Conservation (phyloP, 805 yeast species). For the Kluyveromyces siamensis region DNA sequence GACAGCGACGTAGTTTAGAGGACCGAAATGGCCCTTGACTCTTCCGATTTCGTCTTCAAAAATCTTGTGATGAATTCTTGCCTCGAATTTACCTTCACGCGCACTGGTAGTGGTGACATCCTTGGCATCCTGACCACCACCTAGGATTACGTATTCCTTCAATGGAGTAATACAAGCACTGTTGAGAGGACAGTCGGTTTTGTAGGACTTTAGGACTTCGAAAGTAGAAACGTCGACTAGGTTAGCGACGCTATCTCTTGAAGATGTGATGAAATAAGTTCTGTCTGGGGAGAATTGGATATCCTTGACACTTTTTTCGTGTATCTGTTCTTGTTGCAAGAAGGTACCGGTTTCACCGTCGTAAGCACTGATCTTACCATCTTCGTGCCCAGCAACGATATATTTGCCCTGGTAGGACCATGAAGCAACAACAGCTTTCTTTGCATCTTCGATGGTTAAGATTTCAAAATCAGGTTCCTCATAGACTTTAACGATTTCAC, state of each 20-base stretch:
- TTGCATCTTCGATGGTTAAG: conserved; percentile 47
- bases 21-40: conserved; percentile 98
- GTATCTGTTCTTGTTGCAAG: conserved; percentile 49
- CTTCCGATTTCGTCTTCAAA: conserved; percentile 95
- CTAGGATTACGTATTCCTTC: conserved; percentile 85
- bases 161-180: conserved; percentile 90
- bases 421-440: conserved; percentile 72
- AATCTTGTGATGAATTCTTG: conserved; percentile 89
- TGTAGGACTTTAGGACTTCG: conserved; percentile 60
- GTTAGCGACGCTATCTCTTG: conserved; percentile 82
- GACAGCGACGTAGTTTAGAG: conserved; percentile 84
- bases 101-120: conserved; percentile 96
- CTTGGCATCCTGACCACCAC: conserved; percentile 99
- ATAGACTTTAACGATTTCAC: conserved; percentile 29
- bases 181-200: conserved; percentile 89
- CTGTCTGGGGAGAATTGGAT: conserved; percentile 81
- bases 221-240: conserved; percentile 72
- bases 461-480: conserved; percentile 52
- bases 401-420: conserved; percentile 72
- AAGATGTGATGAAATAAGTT: conserved; percentile 85
- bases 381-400: conserved; percentile 80
- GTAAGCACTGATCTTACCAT: conserved; percentile 76
- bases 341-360: conserved; percentile 66
- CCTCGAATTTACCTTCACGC: conserved; percentile 92
- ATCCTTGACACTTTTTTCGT: conserved; percentile 76